phyloP scores from a whole-genome alignment of 2,329 filamentous ascomycete species.

The Diaporthe caulivora region DNA sequence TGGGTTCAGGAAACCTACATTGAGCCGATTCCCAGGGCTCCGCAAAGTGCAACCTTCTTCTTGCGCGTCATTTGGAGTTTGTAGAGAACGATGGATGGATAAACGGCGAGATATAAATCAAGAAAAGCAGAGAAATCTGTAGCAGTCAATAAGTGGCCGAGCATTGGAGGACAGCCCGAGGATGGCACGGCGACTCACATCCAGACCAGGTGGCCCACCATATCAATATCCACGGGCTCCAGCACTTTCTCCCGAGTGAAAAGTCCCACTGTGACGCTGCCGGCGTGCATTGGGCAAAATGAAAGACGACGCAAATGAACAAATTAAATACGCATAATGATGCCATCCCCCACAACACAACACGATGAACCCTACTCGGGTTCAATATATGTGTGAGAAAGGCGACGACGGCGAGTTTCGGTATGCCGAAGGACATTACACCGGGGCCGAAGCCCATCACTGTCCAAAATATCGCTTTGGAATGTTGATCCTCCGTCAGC shows the following conservation, averaged over 20 bases:
- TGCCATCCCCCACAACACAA: slow-evolving; percentile 50
- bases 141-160: neutral
- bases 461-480: slow-evolving; percentile 51
- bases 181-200: slow-evolving; percentile 44
- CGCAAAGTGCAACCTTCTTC: slow-evolving; percentile 56
- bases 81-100: slow-evolving; percentile 53
- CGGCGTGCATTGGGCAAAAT: slow-evolving; percentile 58
- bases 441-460: slow-evolving; percentile 53
- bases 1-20: slow-evolving; percentile 45
- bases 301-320: slow-evolving; percentile 52
- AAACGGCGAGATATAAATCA: slow-evolving; percentile 58
- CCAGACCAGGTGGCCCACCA: slow-evolving; percentile 55
- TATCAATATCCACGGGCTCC: slow-evolving; percentile 51
- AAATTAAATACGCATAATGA: slow-evolving; percentile 47
- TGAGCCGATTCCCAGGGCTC: slow-evolving; percentile 42
- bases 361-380: slow-evolving; percentile 49
- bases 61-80: slow-evolving; percentile 52
- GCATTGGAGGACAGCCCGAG: neutral
- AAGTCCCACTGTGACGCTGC: slow-evolving; percentile 54
- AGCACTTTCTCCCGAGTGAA: slow-evolving; percentile 49
- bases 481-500: slow-evolving; percentile 47
- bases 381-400: slow-evolving; percentile 55
- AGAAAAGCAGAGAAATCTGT: slow-evolving; percentile 51
- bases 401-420: slow-evolving; percentile 56
- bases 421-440: slow-evolving; percentile 54